These are phyloP conservation scores for Austropuccinia psidii DNA, from an alignment of 1,284 basidiomycete species.

Conservation along the genomic window DNA sequence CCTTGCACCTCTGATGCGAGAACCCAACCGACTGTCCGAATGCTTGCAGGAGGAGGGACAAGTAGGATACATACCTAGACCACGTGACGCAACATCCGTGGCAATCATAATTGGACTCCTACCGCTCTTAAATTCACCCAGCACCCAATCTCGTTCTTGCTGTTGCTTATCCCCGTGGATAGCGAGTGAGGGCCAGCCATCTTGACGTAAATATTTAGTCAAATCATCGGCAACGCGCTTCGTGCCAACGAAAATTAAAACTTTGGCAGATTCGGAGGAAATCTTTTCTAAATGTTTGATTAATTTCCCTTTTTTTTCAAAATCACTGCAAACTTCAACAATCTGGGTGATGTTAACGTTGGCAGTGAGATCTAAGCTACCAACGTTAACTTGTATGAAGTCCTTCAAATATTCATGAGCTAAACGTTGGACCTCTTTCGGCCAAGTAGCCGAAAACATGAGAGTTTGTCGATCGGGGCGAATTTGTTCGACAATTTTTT, in stretches of 20 bases:
- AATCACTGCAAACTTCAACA: slow-evolving; percentile 93
- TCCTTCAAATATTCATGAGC: slow-evolving; percentile 92
- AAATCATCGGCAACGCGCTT: slow-evolving; percentile 97
- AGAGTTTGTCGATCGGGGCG: slow-evolving; percentile 48
- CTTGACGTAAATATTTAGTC: slow-evolving; percentile 91
- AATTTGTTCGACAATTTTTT: slow-evolving; percentile 86
- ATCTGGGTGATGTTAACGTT: slow-evolving; percentile 97
- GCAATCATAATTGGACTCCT: slow-evolving; percentile 96
- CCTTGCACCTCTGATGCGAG: too few relatives aligned
- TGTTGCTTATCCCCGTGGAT: slow-evolving; percentile 99
- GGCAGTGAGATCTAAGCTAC: slow-evolving; percentile 94
- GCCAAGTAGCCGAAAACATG: slow-evolving; percentile 96
- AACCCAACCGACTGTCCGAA: too few relatives aligned
- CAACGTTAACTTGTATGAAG: slow-evolving; percentile 97
- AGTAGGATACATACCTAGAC: slow-evolving; percentile 80
- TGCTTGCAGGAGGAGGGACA: background rate
- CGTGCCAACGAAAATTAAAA: slow-evolving; percentile 95
- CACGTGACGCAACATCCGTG: slow-evolving; percentile 82
- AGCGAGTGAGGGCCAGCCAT: slow-evolving; percentile 96
- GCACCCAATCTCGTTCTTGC: slow-evolving; percentile 92
- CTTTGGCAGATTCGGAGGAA: slow-evolving; percentile 92
- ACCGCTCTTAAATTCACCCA: slow-evolving; percentile 95
- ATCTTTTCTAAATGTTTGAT: slow-evolving; percentile 97
- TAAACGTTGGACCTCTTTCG: slow-evolving; percentile 96
- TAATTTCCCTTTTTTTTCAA: slow-evolving; percentile 91